These are phyloP conservation scores for Raphanus raphanistrum DNA, from an alignment of 345 rosid species.

Conservation along the genomic window DNA sequence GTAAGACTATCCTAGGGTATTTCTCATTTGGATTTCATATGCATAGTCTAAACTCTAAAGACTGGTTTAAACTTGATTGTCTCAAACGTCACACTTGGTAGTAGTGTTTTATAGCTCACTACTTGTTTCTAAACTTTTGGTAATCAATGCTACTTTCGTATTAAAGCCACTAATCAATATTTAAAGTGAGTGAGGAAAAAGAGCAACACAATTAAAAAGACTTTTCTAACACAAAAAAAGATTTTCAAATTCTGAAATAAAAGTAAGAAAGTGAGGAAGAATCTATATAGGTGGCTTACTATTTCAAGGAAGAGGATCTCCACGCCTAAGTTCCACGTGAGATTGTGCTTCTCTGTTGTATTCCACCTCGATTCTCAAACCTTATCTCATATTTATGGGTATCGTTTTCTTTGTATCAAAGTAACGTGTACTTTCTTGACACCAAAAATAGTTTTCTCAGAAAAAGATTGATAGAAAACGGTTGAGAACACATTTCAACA, in stretches of 20 bases:
- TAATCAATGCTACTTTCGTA: not conserved
- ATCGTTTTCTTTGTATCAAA: constrained; percentile 29
- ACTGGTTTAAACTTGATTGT: not conserved
- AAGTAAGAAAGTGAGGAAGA: constrained; percentile 25
- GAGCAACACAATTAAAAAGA: not conserved
- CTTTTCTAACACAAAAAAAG: not conserved
- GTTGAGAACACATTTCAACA: not conserved
- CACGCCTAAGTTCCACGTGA: constrained; percentile 39
- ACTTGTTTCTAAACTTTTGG: not conserved
- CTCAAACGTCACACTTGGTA: not conserved
- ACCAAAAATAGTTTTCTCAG: constrained; percentile 17
- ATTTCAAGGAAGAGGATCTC: constrained; percentile 32
- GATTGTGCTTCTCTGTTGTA: constrained; percentile 40
- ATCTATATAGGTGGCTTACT: constrained; percentile 37
- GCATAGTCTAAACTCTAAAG: not conserved
- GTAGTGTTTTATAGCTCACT: not conserved
- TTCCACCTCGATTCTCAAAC: constrained; percentile 38
- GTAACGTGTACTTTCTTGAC: constrained; percentile 28
- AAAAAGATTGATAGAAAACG: not conserved
- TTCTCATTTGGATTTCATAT: not conserved
- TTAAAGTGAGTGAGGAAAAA: not conserved
- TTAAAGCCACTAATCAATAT: not conserved
- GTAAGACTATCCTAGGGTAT: too few species aligned
- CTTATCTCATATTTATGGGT: constrained; percentile 35
- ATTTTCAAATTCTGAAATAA: not conserved